Base-by-base conservation (phyloP, 1,284 basidiomycete genomes). In the Peniophora sp. region DNA sequence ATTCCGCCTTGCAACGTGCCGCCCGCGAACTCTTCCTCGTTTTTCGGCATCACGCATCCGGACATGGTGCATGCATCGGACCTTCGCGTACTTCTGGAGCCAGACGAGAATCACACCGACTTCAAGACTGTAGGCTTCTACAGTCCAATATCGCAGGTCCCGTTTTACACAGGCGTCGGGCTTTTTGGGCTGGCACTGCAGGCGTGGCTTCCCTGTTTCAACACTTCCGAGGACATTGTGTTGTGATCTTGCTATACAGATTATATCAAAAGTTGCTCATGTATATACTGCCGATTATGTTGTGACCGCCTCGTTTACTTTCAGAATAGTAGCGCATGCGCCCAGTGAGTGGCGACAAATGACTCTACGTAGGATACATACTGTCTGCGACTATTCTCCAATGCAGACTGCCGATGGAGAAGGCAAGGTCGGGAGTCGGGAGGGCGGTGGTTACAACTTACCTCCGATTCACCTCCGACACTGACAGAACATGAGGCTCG, bases 71-170 rank as follows among this genome's bases (percentile, higher is more conserved):
- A 76, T 53, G 75, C 73, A 8, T 68, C 72, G 2, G 74, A 77
- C 55, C 67, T 76, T 62, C 69, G 74, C 1, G 72, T 75, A 6
- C 63, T 76, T 3, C 60, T 76, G 27, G 67, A 66, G 1, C 72
- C 71, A 0, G 73, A 75, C 52, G 60, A 69, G 10, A 75, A 77
- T 55, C 74, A 77, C 50, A 65, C 69, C 35, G 66, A 73, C 55
- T 76, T 76, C 59, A 68, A 68, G 54, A 75, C 74, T 0, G 69
- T 77, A 2, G 74, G 74, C 2, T 75, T 75, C 55, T 76, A 75
- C 59, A 74, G 72, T 50, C 73, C 73, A 0, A 61, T 74, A 0
- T 65, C 70, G 10, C 69, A 70, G 51, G 69, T 69, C 52, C 72
- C 71, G 2, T 76, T 76, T 59, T 75, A 69, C 51, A 59, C 71